A percentile compares a stretch with the other conserved stretches of the same genome.
Evolutionary conservation across 1,284 basidiomycete genomes (phyloP).

Genomic region (Ganoderma lingzhi): DNA sequence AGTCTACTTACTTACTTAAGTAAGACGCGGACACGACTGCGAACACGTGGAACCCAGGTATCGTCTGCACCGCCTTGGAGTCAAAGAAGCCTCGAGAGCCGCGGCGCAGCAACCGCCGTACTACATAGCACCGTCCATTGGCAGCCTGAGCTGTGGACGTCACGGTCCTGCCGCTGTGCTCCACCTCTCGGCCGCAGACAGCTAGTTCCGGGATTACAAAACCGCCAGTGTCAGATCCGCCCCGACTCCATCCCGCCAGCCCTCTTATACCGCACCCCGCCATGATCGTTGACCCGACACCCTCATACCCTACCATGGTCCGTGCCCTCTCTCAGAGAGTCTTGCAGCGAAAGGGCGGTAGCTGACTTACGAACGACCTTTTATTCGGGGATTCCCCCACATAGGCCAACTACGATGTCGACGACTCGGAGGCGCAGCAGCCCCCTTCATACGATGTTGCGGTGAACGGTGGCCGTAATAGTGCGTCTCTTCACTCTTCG

Average conservation of each 20-base stretch:
- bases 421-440: constrained; percentile 26
- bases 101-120: not conserved
- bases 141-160: too few species aligned
- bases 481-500: constrained; percentile 21
- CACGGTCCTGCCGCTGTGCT: constrained; percentile 4
- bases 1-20: too few species aligned
- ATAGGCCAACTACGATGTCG: constrained; percentile 28
- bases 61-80: not conserved
- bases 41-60: not conserved
- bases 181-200: constrained; percentile 19
- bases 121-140: not conserved
- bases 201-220: constrained; percentile 20
- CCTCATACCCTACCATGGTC: constrained; percentile 37
- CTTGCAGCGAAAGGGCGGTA: not conserved
- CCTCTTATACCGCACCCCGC: constrained; percentile 25
- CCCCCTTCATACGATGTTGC: constrained; percentile 37
- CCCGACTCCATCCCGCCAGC: constrained; percentile 4
- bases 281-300: constrained; percentile 35
- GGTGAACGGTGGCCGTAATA: constrained; percentile 17
- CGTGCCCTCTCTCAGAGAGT: constrained; percentile 15
- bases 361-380: not conserved
- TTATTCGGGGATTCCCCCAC: not conserved
- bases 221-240: constrained; percentile 11
- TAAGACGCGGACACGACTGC: not conserved
- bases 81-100: not conserved